Base-by-base conservation (phyloP, 1,284 basidiomycete genomes). In the Melanopsichium pennsylvanicum region DNA sequence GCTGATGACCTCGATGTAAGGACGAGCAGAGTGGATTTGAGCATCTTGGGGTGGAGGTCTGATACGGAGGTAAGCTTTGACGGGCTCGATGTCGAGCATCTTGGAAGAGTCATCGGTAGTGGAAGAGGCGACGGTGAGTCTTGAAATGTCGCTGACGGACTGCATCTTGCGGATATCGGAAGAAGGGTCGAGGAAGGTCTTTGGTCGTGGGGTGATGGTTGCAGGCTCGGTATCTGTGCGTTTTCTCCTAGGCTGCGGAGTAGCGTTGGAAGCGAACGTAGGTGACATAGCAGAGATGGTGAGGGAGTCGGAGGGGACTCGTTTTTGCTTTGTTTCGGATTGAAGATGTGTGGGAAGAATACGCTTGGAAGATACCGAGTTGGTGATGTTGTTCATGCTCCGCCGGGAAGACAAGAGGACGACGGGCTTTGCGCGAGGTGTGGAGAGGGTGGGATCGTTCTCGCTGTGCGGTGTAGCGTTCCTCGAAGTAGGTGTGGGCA, bases 1-100 rank as follows among this genome's bases (percentile, higher is more conserved):
- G 50, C 81, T 79, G 29, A 84, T 36, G 15, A 77, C 74, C 32
- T 77, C 49, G 32, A 81, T 72, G 44, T 78, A 78, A 3, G 78
- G 76, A 16, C 63, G 49, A 8, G 58, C 26, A 2, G 38, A 32
- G 22, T 59, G 21, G 22, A 55, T 58, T 16, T 62, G 59, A 5
- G 37, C 33, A 23, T 70, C 59, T 10, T 56, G 31, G 16, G 63
- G 49, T 0, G 70, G 58, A 9, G 78, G 78, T 5, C 77, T 59
- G 36, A 80, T 78, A 29, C 78, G 75, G 23, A 80, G 60, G 27
- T 51, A 80, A 1, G 78, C 74, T 34, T 59, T 70, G 43, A 70
- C 60, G 15, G 68, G 68, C 43, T 70, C 62, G 36, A 54, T 55
- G 8, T 70, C 68, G 21, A 36, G 26, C 32, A 41, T 16, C n/a